Base-by-base conservation (phyloP, 129 eudicot genomes). In the Chrysanthemum seticuspe region DNA sequence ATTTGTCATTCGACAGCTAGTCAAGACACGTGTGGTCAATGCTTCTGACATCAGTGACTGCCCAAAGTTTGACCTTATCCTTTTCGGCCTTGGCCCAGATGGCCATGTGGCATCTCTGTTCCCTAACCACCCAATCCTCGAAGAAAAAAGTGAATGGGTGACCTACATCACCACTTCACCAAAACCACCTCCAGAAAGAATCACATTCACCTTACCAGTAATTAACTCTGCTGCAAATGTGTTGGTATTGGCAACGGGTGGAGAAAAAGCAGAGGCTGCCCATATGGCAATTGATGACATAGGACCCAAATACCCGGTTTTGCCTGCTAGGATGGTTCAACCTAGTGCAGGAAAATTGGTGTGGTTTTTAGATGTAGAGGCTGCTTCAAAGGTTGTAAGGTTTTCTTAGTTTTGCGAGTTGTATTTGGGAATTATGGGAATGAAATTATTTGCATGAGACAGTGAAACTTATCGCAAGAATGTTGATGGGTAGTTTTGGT, bases 91-190 rank as follows among this genome's bases (percentile, higher is more conserved):
- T 74, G 96, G 91, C 23, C 74, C 87, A 5, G 89, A 88, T 55
- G 87, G 87, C 31, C 91, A 88, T n/a, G 82, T 88, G n/a, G 90
- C 90, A 0, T 88, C 90, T 2, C 76, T 85, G 15, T 85, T 88
- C 60, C 88, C 95, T 27, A 73, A 83, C 65, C 85, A 88, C 62
- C 21, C 85, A 0, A 79, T 62, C 14, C 85, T 88, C 7, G 74
- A 70, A 40, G 83, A 77, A 79, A 80, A 73, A 36, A 79, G 76
- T 3, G 83, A 73, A 15, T 85, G 95, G 91, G 88, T 85, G 50
- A 88, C 88, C 10, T 85, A 78, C 67, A 58, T 83, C 60, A 80
- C 86, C 15, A 72, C 78, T 79, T 80, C 85, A 10, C 95, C 91
- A 10, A 70, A 85, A 79, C 86, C 88, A 23, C 91, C 88, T 5